Evolutionary conservation across 2,329 filamentous ascomycete genomes (phyloP).

Genomic region (Grosmannia penicillata): DNA sequence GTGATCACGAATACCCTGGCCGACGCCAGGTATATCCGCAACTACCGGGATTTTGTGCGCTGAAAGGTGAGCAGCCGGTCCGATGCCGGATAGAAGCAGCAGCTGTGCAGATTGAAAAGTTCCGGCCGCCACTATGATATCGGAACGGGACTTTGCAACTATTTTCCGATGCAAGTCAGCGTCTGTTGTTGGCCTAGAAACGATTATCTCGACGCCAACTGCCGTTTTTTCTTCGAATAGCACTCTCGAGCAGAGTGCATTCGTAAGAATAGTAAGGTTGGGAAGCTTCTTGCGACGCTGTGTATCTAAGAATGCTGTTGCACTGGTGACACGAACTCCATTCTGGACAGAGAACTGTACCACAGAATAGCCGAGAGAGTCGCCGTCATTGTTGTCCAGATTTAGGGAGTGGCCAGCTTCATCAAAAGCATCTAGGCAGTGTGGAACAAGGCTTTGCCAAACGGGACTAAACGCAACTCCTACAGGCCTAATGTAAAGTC

Average conservation of each 20-base stretch:
- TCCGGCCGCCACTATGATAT: conserved; percentile 28
- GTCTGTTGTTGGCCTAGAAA: background rate
- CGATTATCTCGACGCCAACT: conserved; percentile 2
- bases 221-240: conserved; percentile 1
- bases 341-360: conserved; percentile 1
- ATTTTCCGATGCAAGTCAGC: too few relatives aligned
- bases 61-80: conserved; percentile 24
- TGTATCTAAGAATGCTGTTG: background rate
- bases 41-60: conserved; percentile 22
- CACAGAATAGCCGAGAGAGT: conserved; percentile 1
- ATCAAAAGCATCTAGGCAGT: conserved; percentile 1
- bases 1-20: conserved; percentile 25
- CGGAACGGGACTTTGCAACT: conserved; percentile 6
- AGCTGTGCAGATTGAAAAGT: conserved; percentile 26
- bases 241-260: background rate
- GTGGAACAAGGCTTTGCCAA: background rate
- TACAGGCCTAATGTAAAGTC: too few relatives aligned
- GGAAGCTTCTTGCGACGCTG: conserved; percentile 4
- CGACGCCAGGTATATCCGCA: conserved; percentile 21
- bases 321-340: conserved; percentile 1
- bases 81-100: conserved; percentile 29
- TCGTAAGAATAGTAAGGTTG: conserved; percentile 12
- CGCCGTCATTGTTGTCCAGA: conserved; percentile 2
- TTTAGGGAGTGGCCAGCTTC: background rate
- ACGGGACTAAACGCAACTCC: background rate